A percentile compares a stretch with the other conserved stretches of the same genome.
phyloP scores from a whole-genome alignment of 2,329 filamentous ascomycete species.

The Xylaria sp. region DNA sequence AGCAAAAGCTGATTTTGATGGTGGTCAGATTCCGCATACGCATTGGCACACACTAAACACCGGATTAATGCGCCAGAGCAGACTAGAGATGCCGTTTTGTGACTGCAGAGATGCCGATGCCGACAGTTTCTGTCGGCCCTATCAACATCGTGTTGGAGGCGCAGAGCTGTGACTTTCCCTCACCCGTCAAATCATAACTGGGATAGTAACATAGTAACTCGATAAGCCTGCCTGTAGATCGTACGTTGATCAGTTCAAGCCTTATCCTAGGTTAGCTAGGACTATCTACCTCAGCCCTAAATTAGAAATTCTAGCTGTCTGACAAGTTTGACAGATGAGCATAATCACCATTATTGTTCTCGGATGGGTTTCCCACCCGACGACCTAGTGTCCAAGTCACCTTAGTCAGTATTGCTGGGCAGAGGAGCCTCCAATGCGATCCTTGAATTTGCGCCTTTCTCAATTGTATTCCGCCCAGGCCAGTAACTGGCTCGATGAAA shows the following conservation, averaged over 20 bases:
- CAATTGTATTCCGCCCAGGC: neutral
- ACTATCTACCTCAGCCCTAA: slow-evolving; percentile 3
- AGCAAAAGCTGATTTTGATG: slow-evolving; percentile 10
- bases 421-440: too few relatives aligned
- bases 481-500: neutral
- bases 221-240: slow-evolving; percentile 15
- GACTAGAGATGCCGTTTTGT: neutral
- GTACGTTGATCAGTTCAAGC: slow-evolving; percentile 21
- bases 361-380: neutral
- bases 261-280: neutral
- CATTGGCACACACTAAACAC: neutral
- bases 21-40: slow-evolving; percentile 18
- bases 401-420: neutral
- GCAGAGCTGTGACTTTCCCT: neutral
- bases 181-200: neutral
- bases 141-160: neutral
- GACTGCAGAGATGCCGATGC: neutral
- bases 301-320: neutral
- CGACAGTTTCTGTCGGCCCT: neutral
- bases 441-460: slow-evolving; percentile 2
- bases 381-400: neutral
- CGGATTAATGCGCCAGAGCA: neutral
- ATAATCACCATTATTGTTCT: neutral
- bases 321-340: neutral
- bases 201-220: neutral